Percentiles rank a stretch among this genome's conserved stretches.
Conservation (phyloP, 1,139 yeast species). For the Candida buenavistaensis region DNA sequence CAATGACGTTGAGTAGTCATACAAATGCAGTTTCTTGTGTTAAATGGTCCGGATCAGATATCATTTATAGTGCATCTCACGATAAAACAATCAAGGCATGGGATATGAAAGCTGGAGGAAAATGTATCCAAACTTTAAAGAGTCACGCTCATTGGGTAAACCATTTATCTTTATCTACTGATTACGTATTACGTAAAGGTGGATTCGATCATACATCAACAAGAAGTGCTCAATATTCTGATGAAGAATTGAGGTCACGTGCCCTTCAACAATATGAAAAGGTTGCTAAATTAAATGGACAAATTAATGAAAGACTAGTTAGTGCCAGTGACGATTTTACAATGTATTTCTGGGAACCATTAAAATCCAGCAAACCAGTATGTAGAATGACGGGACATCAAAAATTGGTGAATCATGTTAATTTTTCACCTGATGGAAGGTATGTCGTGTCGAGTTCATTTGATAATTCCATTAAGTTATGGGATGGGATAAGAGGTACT, state of each 20-base stretch:
- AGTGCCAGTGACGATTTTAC: constrained; percentile 98
- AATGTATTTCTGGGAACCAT: constrained; percentile 96
- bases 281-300: constrained; percentile 72
- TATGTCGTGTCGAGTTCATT: constrained; percentile 89
- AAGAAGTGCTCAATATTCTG: constrained; percentile 18
- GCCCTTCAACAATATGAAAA: constrained; percentile 65
- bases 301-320: constrained; percentile 74
- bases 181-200: constrained; percentile 77
- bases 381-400: constrained; percentile 98
- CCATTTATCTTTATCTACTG: constrained; percentile 89
- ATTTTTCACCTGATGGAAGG: constrained; percentile 95
- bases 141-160: constrained; percentile 99
- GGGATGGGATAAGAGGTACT: constrained; percentile 95
- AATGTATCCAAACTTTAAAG: constrained; percentile 73
- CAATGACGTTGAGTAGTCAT: constrained; percentile 82
- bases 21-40: constrained; percentile 89
- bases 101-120: constrained; percentile 77
- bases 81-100: constrained; percentile 93
- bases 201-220: constrained; percentile 32
- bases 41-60: constrained; percentile 91
- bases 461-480: constrained; percentile 89
- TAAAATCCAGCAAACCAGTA: constrained; percentile 75
- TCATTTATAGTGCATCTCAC: constrained; percentile 88
- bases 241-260: constrained; percentile 33
- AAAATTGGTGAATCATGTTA: constrained; percentile 91